These are phyloP conservation scores for Hanseniaspora guilliermondii DNA, from an alignment of 805 yeast genomes.

Conservation along the genomic window DNA sequence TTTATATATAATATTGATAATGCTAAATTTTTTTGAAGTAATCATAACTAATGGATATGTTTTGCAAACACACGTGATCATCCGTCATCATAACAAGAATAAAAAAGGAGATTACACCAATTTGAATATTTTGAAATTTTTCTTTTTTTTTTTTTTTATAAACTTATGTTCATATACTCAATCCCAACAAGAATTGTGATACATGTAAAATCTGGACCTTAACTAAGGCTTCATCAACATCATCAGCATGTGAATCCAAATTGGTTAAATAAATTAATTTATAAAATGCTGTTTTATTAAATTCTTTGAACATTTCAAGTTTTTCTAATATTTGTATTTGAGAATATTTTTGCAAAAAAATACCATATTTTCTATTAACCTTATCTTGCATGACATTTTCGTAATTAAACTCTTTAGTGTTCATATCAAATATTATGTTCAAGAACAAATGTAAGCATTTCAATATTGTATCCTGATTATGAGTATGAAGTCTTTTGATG, in stretches of 20 bases:
- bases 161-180: neutral
- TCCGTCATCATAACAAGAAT: neutral
- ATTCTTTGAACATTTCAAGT: slow-evolving; percentile 15
- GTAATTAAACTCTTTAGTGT: neutral
- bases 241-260: neutral
- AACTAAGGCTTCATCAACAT: neutral
- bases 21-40: no score
- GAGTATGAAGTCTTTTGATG: neutral
- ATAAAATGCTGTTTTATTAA: slow-evolving; percentile 17
- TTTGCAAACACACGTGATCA: no score
- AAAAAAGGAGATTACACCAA: neutral
- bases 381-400: neutral
- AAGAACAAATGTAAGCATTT: slow-evolving; percentile 13
- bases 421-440: slow-evolving; percentile 8
- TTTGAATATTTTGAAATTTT: no score
- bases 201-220: slow-evolving; percentile 7
- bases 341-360: slow-evolving; percentile 20
- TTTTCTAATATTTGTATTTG: slow-evolving; percentile 15
- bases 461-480: neutral
- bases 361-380: slow-evolving; percentile 6
- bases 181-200: slow-evolving; percentile 5
- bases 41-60: no score
- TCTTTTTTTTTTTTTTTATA: no score
- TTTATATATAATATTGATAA: no score
- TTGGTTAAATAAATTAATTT: slow-evolving; percentile 19